A percentile compares a stretch with the other conserved stretches of the same genome.
phyloP scores from a whole-genome alignment of 345 rosid genomes.

The Limnanthes douglasii region DNA sequence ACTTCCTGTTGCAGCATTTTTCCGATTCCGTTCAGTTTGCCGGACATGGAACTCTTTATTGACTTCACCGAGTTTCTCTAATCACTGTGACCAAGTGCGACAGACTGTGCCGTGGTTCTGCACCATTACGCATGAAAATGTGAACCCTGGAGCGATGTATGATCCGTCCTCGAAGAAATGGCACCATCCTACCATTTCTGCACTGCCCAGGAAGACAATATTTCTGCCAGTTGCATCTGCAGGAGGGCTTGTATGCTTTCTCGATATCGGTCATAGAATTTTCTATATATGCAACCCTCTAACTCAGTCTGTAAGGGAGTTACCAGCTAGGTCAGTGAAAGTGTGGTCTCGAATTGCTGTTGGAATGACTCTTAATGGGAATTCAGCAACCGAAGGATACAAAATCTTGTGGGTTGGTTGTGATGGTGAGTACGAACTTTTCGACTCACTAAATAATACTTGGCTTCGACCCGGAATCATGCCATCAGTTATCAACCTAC shows the following conservation, averaged over 20 bases:
- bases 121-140: constrained; percentile 73
- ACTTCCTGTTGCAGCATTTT: constrained; percentile 68
- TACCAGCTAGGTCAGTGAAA: constrained; percentile 77
- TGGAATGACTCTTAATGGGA: constrained; percentile 70
- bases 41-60: constrained; percentile 68
- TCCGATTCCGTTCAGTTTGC: constrained; percentile 86
- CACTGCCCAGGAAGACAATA: constrained; percentile 52
- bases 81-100: constrained; percentile 45
- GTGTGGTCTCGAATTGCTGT: constrained; percentile 92
- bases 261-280: constrained; percentile 78
- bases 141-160: constrained; percentile 81
- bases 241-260: constrained; percentile 93
- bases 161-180: constrained; percentile 77
- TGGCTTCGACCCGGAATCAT: constrained; percentile 78
- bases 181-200: constrained; percentile 63
- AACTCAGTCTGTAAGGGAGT: constrained; percentile 61
- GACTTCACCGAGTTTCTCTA: constrained; percentile 63
- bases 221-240: constrained; percentile 87
- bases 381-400: constrained; percentile 41
- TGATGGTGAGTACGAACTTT: constrained; percentile 89
- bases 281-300: constrained; percentile 92
- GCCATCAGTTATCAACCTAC: constrained; percentile 60
- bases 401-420: constrained; percentile 86
- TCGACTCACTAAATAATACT: constrained; percentile 51
- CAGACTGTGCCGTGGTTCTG: constrained; percentile 72